These are phyloP conservation scores for Pogostemon cablin DNA, from an alignment of 257 asterid species.

Conservation along the genomic window DNA sequence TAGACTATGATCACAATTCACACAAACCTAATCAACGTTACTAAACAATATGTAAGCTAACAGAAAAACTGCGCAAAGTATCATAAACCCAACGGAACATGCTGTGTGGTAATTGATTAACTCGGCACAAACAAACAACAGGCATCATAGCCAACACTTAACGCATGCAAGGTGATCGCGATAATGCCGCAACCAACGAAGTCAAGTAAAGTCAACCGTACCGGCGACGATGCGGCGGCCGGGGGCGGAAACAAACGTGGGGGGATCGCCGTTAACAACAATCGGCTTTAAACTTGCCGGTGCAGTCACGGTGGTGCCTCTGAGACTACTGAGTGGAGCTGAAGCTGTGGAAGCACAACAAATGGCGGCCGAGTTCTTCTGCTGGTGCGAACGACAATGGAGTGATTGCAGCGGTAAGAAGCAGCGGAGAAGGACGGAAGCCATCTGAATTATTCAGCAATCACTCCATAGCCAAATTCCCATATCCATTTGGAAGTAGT, in stretches of 20 bases:
- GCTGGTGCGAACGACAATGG: constrained; percentile 33
- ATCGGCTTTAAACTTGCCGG: constrained; percentile 58
- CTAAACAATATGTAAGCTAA: background rate
- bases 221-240: constrained; percentile 94
- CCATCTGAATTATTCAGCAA: constrained; percentile 33
- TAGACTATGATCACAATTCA: background rate
- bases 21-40: background rate
- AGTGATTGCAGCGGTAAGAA: constrained; percentile 51
- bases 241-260: constrained; percentile 92
- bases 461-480: constrained; percentile 25
- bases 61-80: background rate
- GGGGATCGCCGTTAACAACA: constrained; percentile 78
- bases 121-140: background rate
- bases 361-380: constrained; percentile 25
- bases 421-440: constrained; percentile 50
- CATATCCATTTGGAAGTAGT: background rate
- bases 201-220: constrained; percentile 24
- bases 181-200: constrained; percentile 23
- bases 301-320: constrained; percentile 19
- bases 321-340: constrained; percentile 29
- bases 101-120: background rate
- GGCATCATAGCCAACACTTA: background rate
- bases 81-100: background rate
- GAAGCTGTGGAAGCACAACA: constrained; percentile 46
- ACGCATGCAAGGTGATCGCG: constrained; percentile 21